Percentiles rank a stretch among this genome's conserved stretches.
These are phyloP conservation scores for Capsicum rhomboideum DNA, from an alignment of 257 asterid genomes.

Conservation along the genomic window DNA sequence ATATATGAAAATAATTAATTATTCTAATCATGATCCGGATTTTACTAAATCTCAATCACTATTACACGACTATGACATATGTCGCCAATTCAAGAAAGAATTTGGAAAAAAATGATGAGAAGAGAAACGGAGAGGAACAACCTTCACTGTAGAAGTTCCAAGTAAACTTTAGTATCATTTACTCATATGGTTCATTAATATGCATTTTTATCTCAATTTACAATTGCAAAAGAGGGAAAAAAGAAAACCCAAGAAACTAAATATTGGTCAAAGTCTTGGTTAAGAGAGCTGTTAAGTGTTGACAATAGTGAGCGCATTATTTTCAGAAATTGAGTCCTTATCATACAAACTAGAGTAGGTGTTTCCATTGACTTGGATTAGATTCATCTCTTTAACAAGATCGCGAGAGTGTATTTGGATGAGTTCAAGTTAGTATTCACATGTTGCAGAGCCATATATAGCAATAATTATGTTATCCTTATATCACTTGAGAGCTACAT, in stretches of 20 bases:
- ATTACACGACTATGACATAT: no score
- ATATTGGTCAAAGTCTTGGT: background rate
- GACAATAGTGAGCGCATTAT: background rate
- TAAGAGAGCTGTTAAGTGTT: background rate
- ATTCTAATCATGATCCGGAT: no score
- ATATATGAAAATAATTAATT: background rate
- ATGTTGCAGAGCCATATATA: no score
- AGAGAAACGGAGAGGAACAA: no score
- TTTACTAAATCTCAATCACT: no score
- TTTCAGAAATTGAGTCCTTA: background rate
- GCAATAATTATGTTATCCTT: no score
- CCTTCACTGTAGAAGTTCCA: background rate
- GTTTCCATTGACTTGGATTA: background rate
- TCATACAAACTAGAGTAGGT: no score
- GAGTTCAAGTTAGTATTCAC: no score
- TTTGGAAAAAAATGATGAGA: no score
- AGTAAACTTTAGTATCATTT: background rate
- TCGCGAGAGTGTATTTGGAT: background rate
- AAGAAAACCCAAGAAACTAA: background rate
- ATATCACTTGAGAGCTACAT: no score
- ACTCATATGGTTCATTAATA: background rate
- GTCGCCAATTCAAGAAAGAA: no score
- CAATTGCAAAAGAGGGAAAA: background rate
- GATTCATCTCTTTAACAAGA: background rate
- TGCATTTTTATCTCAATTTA: background rate